Percentiles rank a stretch among this genome's conserved stretches.
Evolutionary conservation across 116 monocot genomes (phyloP).

Genomic region (Trichopus zeylanicus): DNA sequence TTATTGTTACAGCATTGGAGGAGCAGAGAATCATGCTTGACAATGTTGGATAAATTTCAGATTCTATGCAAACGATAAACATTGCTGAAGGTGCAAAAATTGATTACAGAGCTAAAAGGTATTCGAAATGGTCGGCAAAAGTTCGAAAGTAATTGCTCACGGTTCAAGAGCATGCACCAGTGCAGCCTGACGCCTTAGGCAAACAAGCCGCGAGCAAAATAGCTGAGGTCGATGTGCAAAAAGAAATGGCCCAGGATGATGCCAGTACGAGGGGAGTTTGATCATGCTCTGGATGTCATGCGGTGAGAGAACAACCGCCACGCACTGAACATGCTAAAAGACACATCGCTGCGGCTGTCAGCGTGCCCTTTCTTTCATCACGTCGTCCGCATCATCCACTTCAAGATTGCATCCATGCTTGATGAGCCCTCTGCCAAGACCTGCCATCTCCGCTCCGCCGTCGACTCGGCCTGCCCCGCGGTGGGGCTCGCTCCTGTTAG

Average conservation of each 20-base stretch:
- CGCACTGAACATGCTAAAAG: conserved; percentile 68
- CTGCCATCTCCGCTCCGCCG: conserved; percentile 45
- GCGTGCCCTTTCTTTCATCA: conserved; percentile 57
- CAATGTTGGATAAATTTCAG: too few relatives aligned
- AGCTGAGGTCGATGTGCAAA: not conserved
- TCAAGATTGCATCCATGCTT: conserved; percentile 49
- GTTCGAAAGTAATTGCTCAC: too few relatives aligned
- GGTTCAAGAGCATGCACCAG: too few relatives aligned
- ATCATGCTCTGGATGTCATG: conserved; percentile 54
- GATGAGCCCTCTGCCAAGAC: conserved; percentile 63
- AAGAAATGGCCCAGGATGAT: not conserved
- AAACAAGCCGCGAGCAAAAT: too few relatives aligned
- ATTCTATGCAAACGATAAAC: too few relatives aligned
- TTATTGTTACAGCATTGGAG: too few relatives aligned
- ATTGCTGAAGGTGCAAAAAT: too few relatives aligned
- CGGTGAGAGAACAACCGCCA: conserved; percentile 70
- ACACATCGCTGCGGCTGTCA: conserved; percentile 29
- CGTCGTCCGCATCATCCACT: conserved; percentile 51
- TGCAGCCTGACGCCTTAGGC: too few relatives aligned
- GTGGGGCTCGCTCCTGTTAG: conserved; percentile 43
- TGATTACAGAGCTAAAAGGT: too few relatives aligned
- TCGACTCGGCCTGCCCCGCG: conserved; percentile 63
- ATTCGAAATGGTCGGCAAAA: too few relatives aligned
- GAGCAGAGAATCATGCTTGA: too few relatives aligned
- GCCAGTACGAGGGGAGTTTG: conserved; percentile 58